Base-by-base conservation (phyloP, 2,329 filamentous ascomycete genomes). In the Apiospora koreana region DNA sequence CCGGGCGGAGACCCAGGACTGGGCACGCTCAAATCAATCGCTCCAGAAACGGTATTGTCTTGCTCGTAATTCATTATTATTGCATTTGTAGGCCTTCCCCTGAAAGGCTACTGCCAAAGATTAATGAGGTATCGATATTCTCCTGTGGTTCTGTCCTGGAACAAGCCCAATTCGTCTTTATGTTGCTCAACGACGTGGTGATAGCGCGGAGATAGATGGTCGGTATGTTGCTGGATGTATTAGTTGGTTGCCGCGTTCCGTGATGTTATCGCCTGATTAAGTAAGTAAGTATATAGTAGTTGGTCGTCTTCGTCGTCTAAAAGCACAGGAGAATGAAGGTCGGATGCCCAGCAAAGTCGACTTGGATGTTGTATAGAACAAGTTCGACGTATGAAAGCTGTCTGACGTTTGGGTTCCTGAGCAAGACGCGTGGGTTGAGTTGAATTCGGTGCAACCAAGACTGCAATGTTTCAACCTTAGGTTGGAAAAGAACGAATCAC, bases 1-100 rank as follows among this genome's bases (percentile, higher is more conserved):
- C 94, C 93, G 72, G 92, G 92, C 71, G 92, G 92, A 74, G 92
- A 94, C 80, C 87, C 89, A 65, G 91, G 91, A 69, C 78, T 80
- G 62, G 80, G 77, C 70, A 80, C 74, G 81, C 69, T 54, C 69
- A 72, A 65, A 64, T 84, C 78, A 78, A 75, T 72, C 74, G 74
- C 76, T 75, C 81, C 79, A 69, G 80, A 74, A 67, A 73, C 73
- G 74, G 79, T 72, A 74, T 75, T 79, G 73, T 81, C 78, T 79
- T 80, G 81, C 75, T 79, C 79, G 79, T 80, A 82, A 72, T 79
- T 77, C 81, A 84, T 83, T 79, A 81, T 84, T 62, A 38, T 62
- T 62, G 54, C 54, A 62, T 62, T 62, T 62, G 18, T 31, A 38
- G 54, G 54, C 54, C 54, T 38, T 62, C 54, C 54, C 28, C 54